Evolutionary conservation across 495 filamentous ascomycete species (phyloP).

Genomic region (Penicillium steckii): DNA sequence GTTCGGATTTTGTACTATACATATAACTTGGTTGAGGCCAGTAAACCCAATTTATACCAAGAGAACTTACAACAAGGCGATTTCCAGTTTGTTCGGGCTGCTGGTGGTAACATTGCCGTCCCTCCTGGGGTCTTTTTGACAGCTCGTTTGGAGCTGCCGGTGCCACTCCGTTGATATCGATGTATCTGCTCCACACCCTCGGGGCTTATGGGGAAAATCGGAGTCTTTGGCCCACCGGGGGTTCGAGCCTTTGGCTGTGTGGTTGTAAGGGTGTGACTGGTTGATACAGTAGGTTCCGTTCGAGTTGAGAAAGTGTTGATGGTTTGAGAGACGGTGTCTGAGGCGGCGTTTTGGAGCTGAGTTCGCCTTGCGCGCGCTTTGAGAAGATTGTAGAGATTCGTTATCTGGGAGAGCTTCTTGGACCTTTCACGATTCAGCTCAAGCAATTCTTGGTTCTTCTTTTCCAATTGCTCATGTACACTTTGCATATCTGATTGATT

Average conservation of each 20-base stretch:
- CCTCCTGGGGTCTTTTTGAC: constrained; percentile 14
- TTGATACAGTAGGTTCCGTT: constrained; percentile 11
- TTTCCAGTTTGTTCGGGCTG: constrained; percentile 16
- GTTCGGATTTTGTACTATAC: constrained; percentile 4
- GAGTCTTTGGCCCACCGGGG: constrained; percentile 24
- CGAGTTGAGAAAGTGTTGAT: constrained; percentile 38
- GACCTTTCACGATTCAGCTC: constrained; percentile 70
- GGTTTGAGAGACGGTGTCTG: constrained; percentile 61
- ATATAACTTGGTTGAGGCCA: neutral
- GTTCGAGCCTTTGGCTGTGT: neutral
- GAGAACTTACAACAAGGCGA: constrained; percentile 22
- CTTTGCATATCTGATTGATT: constrained; percentile 57
- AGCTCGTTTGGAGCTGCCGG: constrained; percentile 39
- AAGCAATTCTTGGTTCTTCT: constrained; percentile 74
- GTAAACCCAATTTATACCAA: neutral
- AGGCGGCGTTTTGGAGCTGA: constrained; percentile 68
- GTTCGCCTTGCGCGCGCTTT: constrained; percentile 71
- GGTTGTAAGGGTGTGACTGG: neutral
- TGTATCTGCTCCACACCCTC: constrained; percentile 45
- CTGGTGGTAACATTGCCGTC: constrained; percentile 28
- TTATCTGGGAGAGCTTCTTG: constrained; percentile 71
- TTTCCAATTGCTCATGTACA: constrained; percentile 64
- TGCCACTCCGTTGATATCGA: constrained; percentile 48
- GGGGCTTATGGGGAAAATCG: constrained; percentile 30
- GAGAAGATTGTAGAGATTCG: constrained; percentile 80